Base-by-base conservation (phyloP, 108 stramenopile species). In the Discostella pseudostelligera region DNA sequence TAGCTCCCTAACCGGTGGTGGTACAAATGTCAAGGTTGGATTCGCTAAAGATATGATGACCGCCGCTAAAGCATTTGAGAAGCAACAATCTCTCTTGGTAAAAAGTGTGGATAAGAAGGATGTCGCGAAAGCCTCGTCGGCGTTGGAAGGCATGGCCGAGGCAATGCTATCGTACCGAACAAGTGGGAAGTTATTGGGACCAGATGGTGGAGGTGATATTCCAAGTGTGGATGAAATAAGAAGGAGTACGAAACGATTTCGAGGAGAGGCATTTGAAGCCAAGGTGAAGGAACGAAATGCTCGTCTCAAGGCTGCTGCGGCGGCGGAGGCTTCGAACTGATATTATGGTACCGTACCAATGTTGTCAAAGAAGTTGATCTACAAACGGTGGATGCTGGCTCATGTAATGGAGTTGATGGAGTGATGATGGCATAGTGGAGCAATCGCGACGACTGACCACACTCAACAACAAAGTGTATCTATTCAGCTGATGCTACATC, bases 201-300 rank as follows among this genome's bases (percentile, higher is more conserved):
- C 85, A 0, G 93, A 94, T 65, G 93, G 86, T 26, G 88, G 86
- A 35, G 90, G 89, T 16, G 87, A 94, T 61, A 91, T 91, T 56
- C 93, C 93, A 1, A 81, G 78, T 65, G 87, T 94, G 14, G 93
- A 94, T 62, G 93, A 91, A 50, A 91, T 94, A 29, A 65, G 88
- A 21, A 78, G 93, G 54, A 65, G 47, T 39, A 81, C 84, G 22
- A 81, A 70, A 53, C 40, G 83, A 40, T 67, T 86, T 14, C 83
- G 86, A 25, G 85, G 85, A 0, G 63, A 84, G 26, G 80, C 74
- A 4, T 89, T 84, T 73, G 88, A 89, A 61, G 56, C 81, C 59
- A 89, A 84, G 57, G 72, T 86, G 28, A 84, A 81, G 73, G 80
- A 59, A 3, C 77, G 87, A 32, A 84, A 87, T 64, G 80, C 57